Evolutionary conservation across 2,329 filamentous ascomycete species (phyloP).

Genomic region (Xylariaceae sp.): DNA sequence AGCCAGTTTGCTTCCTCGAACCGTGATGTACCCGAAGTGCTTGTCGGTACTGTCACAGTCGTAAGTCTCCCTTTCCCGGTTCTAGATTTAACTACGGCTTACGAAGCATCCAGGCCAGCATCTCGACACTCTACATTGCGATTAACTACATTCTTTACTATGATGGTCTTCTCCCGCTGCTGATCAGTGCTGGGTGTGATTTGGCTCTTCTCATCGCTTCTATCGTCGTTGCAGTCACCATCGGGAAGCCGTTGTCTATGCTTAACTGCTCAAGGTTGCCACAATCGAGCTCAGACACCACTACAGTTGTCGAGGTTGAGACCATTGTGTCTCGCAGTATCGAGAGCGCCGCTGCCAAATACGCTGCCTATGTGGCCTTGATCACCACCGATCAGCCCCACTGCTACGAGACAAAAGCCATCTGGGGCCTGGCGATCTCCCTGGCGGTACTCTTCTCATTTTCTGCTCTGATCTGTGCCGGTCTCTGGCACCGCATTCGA

Average conservation of each 20-base stretch:
- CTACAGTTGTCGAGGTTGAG: constrained; percentile 32
- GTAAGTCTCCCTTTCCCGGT: constrained; percentile 48
- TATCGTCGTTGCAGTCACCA: constrained; percentile 69
- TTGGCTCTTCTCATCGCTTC: constrained; percentile 68
- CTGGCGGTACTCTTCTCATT: constrained; percentile 69
- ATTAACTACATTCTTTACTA: constrained; percentile 80
- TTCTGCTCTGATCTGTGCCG: constrained; percentile 53
- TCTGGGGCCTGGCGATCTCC: constrained; percentile 82
- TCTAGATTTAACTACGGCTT: constrained; percentile 8
- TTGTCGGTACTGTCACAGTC: constrained; percentile 75
- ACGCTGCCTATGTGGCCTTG: constrained; percentile 43
- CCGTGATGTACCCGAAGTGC: constrained; percentile 63
- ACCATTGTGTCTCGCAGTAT: constrained; percentile 23
- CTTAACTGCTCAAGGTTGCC: constrained; percentile 63
- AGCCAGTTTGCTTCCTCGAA: constrained; percentile 65
- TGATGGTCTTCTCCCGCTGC: constrained; percentile 70
- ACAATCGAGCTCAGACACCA: constrained; percentile 33
- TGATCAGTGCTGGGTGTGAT: constrained; percentile 65
- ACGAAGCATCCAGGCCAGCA: constrained; percentile 58
- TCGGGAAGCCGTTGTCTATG: constrained; percentile 77
- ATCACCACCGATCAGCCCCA: constrained; percentile 54
- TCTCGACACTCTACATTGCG: constrained; percentile 73
- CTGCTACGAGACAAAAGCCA: constrained; percentile 79
- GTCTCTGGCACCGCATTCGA: constrained; percentile 61
- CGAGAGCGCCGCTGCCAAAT: constrained; percentile 21